Evolutionary conservation across 2,329 filamentous ascomycete genomes (phyloP).

Genomic region (Coleophoma cylindrospora): DNA sequence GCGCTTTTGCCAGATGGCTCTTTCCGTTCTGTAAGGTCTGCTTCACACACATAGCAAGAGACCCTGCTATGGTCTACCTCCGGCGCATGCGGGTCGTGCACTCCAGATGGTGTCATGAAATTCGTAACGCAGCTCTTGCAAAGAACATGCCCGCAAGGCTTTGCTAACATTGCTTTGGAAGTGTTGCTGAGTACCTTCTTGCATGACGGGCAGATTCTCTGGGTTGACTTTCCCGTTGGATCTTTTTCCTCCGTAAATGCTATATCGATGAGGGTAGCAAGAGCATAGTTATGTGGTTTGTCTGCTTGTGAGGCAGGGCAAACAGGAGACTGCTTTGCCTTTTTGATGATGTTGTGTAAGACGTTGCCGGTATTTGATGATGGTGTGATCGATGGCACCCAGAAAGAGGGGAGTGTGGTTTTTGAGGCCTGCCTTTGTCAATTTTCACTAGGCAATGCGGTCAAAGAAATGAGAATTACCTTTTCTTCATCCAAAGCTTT

Average conservation of each 20-base stretch:
- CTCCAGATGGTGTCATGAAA: conserved; percentile 63
- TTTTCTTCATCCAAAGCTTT: conserved; percentile 70
- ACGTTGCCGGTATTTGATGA: conserved; percentile 53
- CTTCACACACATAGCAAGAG: conserved; percentile 83
- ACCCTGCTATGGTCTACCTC: conserved; percentile 43
- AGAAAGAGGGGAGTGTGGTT: conserved; percentile 77
- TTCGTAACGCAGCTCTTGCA: conserved; percentile 81
- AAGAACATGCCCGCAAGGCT: conserved; percentile 86
- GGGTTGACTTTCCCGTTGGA: conserved; percentile 37
- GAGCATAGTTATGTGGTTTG: conserved; percentile 66
- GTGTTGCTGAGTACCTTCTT: conserved; percentile 78
- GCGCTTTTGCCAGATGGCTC: conserved; percentile 38
- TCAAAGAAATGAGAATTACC: conserved; percentile 31
- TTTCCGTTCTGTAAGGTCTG: conserved; percentile 55
- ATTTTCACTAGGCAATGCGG: conserved; percentile 6
- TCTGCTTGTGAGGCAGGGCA: conserved; percentile 71
- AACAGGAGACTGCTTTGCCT: conserved; percentile 61
- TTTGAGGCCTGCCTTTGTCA: conserved; percentile 42
- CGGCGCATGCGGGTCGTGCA: conserved; percentile 54
- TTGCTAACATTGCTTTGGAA: conserved; percentile 75
- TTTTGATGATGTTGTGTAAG: conserved; percentile 52
- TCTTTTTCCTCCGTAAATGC: conserved; percentile 70
- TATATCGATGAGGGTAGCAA: conserved; percentile 73
- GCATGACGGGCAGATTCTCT: conserved; percentile 75
- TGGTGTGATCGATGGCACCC: conserved; percentile 83